Evolutionary conservation across 1,139 yeast species (phyloP).

Genomic region (Maudiozyma humilis): DNA sequence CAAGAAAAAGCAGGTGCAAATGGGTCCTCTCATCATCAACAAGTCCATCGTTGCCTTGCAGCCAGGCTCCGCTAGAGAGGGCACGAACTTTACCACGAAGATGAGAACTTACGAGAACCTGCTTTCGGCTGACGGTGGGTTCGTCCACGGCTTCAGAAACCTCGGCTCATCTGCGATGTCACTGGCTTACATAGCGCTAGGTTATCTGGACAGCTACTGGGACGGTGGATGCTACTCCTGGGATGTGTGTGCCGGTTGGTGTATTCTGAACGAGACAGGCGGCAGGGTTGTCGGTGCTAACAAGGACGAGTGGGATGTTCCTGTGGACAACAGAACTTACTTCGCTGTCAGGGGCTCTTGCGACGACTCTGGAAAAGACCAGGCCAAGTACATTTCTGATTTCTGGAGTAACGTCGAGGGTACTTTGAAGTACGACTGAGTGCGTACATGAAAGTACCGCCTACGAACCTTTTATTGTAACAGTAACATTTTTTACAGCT

Average conservation of each 20-base stretch:
- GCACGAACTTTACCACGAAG: constrained; percentile 42
- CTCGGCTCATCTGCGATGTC: constrained; percentile 57
- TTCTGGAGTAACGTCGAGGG: constrained; percentile 46
- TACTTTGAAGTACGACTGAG: constrained; percentile 32
- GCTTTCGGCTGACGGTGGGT: constrained; percentile 40
- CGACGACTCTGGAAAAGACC: constrained; percentile 29
- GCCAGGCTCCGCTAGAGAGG: constrained; percentile 51
- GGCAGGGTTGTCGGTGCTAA: constrained; percentile 48
- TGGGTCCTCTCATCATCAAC: constrained; percentile 37
- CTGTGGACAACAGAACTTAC: constrained; percentile 44
- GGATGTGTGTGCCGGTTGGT: constrained; percentile 64
- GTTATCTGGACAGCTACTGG: constrained; percentile 51
- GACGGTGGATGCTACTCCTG: constrained; percentile 58
- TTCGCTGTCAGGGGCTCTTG: constrained; percentile 47
- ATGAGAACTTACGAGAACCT: constrained; percentile 40
- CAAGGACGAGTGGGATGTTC: constrained; percentile 39
- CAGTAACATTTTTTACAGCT: not conserved
- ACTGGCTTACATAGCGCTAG: constrained; percentile 47
- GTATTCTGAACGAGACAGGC: constrained; percentile 50
- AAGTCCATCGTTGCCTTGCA: constrained; percentile 50
- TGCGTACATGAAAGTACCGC: not conserved
- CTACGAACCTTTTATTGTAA: not conserved
- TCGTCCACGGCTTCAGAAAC: constrained; percentile 51
- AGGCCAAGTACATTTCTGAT: constrained; percentile 38
- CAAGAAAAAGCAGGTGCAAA: constrained; percentile 19